These are phyloP conservation scores for Clavispora santaluciae DNA, from an alignment of 805 yeast species.

Conservation along the genomic window DNA sequence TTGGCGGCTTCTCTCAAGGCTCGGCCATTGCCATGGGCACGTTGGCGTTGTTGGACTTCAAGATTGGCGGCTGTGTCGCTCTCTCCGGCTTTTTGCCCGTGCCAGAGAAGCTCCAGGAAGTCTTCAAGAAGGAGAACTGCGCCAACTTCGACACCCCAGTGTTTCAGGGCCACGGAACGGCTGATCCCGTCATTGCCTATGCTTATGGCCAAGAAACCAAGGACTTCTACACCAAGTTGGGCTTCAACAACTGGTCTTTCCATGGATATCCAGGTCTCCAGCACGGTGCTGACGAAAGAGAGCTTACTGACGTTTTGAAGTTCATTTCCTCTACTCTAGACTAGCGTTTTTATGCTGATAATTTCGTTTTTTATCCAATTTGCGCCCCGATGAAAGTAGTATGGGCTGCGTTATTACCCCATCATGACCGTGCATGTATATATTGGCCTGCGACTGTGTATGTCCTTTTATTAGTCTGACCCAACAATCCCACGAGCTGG, in stretches of 20 bases:
- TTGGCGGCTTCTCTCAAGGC: constrained; percentile 97
- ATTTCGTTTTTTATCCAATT: too few relatives aligned
- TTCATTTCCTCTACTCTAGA: constrained; percentile 26
- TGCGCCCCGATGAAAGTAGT: too few relatives aligned
- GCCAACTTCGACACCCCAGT: constrained; percentile 63
- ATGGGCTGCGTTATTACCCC: too few relatives aligned
- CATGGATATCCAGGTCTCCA: constrained; percentile 57
- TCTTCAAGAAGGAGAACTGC: constrained; percentile 3
- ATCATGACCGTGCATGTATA: too few relatives aligned
- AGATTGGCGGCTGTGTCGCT: constrained; percentile 73
- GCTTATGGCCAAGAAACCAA: constrained; percentile 35
- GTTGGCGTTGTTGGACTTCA: constrained; percentile 47
- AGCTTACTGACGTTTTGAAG: constrained; percentile 47
- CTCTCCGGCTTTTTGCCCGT: constrained; percentile 69
- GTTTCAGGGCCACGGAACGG: constrained; percentile 84
- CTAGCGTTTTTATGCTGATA: too few relatives aligned
- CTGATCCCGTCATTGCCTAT: constrained; percentile 59
- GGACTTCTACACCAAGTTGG: constrained; percentile 46
- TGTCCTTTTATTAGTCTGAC: background rate
- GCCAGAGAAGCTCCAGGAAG: constrained; percentile 16
- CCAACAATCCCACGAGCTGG: too few relatives aligned
- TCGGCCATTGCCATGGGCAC: constrained; percentile 72
- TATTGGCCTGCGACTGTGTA: background rate
- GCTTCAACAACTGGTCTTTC: constrained; percentile 37
- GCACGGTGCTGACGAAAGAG: constrained; percentile 67